phyloP scores from a whole-genome alignment of 202 grass and related monocot species.

The Cymbopogon flexuosus region DNA sequence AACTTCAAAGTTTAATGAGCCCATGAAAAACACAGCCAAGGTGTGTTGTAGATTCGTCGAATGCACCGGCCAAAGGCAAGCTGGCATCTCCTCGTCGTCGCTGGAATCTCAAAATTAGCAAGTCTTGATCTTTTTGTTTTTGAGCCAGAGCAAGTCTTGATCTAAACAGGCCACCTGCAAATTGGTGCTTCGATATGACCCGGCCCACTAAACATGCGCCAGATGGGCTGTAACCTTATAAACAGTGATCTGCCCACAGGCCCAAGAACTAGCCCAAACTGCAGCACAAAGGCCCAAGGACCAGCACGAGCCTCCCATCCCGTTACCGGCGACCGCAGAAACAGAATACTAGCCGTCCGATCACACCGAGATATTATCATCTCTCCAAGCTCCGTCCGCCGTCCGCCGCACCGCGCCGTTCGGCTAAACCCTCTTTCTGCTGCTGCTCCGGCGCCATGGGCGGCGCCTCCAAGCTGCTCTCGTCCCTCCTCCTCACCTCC shows the following conservation, averaged over 20 bases:
- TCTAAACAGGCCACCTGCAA: too few relatives aligned
- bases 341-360: slow-evolving; percentile 28
- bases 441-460: slow-evolving; percentile 45
- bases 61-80: too few relatives aligned
- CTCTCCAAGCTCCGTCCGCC: not conserved
- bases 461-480: slow-evolving; percentile 60
- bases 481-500: slow-evolving; percentile 54
- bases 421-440: slow-evolving; percentile 25
- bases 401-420: not conserved
- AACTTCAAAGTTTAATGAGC: too few relatives aligned
- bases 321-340: not conserved
- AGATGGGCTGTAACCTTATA: not conserved
- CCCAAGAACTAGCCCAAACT: too few relatives aligned
- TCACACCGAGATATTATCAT: slow-evolving; percentile 48
- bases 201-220: not conserved
- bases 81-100: too few relatives aligned
- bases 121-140: too few relatives aligned
- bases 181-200: too few relatives aligned
- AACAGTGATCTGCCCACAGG: not conserved
- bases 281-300: not conserved
- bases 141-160: too few relatives aligned
- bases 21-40: too few relatives aligned
- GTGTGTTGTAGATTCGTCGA: too few relatives aligned
- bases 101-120: too few relatives aligned
- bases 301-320: not conserved